Conservation (phyloP, 192 early-diverging fungal species). For the Coemansia sp. region DNA sequence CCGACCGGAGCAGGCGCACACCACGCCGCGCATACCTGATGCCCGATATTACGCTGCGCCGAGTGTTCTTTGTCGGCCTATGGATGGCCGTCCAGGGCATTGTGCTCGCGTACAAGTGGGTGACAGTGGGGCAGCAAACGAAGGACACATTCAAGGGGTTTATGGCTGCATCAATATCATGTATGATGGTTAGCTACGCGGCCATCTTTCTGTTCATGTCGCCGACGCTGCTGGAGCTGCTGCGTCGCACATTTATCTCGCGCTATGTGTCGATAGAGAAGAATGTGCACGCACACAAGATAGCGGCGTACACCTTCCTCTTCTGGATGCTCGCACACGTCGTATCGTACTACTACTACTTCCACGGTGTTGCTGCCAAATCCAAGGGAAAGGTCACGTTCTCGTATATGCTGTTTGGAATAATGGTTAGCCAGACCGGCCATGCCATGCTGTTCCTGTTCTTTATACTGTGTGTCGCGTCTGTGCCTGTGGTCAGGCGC, state of each 20-base stretch:
- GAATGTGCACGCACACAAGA: conserved; percentile 79
- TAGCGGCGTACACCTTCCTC: conserved; percentile 67
- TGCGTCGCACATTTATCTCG: conserved; percentile 69
- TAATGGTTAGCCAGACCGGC: conserved; percentile 67
- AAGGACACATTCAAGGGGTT: conserved; percentile 37
- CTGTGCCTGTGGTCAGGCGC: conserved; percentile 34
- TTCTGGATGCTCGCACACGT: conserved; percentile 68
- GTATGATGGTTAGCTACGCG: conserved; percentile 53
- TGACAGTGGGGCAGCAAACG: conserved; percentile 47
- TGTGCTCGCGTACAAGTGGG: conserved; percentile 56
- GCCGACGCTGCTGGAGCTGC: conserved; percentile 67
- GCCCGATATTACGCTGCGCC: conserved; percentile 47
- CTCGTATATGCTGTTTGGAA: conserved; percentile 51
- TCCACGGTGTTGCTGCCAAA: conserved; percentile 28
- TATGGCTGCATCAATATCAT: conserved; percentile 36
- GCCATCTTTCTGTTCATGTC: conserved; percentile 72
- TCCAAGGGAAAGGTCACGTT: conserved; percentile 43
- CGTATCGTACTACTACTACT: conserved; percentile 71
- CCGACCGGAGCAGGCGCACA: conserved; percentile 10
- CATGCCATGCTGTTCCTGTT: conserved; percentile 51
- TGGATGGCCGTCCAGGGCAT: conserved; percentile 59
- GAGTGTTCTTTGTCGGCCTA: conserved; percentile 51
- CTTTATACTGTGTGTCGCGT: conserved; percentile 32
- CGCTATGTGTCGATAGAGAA: conserved; percentile 74
- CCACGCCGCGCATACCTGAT: neutral